A percentile compares a stretch with the other conserved stretches of the same genome.
Evolutionary conservation across 2,329 filamentous ascomycete genomes (phyloP).

Genomic region (Claviceps cyperi): DNA sequence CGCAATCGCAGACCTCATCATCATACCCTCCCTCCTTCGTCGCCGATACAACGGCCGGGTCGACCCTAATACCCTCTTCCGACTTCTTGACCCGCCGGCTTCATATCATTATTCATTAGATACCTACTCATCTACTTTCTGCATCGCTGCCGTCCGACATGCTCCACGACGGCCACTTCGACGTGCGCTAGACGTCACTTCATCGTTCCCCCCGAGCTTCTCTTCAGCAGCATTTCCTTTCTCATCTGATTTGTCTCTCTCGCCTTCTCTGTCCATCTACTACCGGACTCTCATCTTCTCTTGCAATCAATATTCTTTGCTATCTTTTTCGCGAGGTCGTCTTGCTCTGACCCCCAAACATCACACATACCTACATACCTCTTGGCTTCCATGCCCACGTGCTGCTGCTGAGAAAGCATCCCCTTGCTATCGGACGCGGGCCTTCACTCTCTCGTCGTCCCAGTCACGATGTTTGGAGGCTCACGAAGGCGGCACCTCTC

Average conservation of each 20-base stretch:
- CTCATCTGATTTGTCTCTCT: neutral
- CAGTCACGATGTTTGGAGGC: conserved; percentile 31
- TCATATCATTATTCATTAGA: neutral
- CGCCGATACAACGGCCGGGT: neutral
- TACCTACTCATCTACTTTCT: neutral
- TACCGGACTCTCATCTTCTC: neutral
- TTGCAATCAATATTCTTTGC: neutral
- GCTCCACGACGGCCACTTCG: conserved; percentile 5
- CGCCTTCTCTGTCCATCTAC: neutral
- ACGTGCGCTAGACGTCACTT: conserved; percentile 1
- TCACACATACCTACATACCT: neutral
- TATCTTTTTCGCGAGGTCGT: neutral
- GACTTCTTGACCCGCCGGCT: neutral
- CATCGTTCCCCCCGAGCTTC: conserved; percentile 5
- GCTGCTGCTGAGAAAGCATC: conserved; percentile 8
- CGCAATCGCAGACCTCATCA: neutral
- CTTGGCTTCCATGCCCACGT: conserved; percentile 5
- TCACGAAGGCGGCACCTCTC: conserved; percentile 35
- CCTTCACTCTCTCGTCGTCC: neutral
- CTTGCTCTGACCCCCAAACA: neutral
- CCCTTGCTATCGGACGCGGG: neutral
- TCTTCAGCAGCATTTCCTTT: conserved; percentile 7
- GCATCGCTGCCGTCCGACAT: conserved; percentile 2
- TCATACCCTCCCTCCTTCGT: neutral
- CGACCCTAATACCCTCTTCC: neutral